Percentiles rank a stretch among this genome's conserved stretches.
phyloP scores from a whole-genome alignment of 805 yeast species.

The Vanderwaltozyma yarrowii region DNA sequence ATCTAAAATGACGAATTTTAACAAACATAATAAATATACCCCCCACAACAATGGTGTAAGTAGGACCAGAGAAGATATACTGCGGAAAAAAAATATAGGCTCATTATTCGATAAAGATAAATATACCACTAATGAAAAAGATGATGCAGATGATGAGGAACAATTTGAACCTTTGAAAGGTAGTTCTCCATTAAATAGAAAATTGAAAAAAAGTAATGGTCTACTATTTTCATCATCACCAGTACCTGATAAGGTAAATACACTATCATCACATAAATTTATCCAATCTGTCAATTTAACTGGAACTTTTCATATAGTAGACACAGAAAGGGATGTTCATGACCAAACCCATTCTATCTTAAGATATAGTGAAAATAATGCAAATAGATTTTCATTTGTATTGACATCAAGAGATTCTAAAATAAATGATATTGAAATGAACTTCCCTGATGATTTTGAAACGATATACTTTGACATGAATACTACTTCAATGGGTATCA shows the following conservation, averaged over 20 bases:
- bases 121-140: neutral
- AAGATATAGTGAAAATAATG: neutral
- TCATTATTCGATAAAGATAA: too few relatives aligned
- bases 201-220: slow-evolving; percentile 5
- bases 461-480: slow-evolving; percentile 10
- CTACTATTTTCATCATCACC: slow-evolving; percentile 11
- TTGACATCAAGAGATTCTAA: slow-evolving; percentile 8
- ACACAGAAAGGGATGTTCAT: neutral
- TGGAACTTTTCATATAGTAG: neutral
- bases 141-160: neutral
- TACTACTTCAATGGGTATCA: slow-evolving; percentile 11
- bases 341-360: neutral
- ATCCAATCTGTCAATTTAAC: neutral
- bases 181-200: slow-evolving; percentile 9
- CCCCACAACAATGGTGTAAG: too few relatives aligned
- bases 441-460: slow-evolving; percentile 14
- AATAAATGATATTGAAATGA: slow-evolving; percentile 8
- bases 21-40: too few relatives aligned
- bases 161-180: slow-evolving; percentile 6
- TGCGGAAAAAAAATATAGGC: too few relatives aligned
- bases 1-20: too few relatives aligned
- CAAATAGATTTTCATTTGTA: neutral
- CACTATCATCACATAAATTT: neutral
- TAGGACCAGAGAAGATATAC: too few relatives aligned
- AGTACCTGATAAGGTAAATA: neutral